Evolutionary conservation across 441 rosid genomes (phyloP).

Genomic region (Populus hybrid): DNA sequence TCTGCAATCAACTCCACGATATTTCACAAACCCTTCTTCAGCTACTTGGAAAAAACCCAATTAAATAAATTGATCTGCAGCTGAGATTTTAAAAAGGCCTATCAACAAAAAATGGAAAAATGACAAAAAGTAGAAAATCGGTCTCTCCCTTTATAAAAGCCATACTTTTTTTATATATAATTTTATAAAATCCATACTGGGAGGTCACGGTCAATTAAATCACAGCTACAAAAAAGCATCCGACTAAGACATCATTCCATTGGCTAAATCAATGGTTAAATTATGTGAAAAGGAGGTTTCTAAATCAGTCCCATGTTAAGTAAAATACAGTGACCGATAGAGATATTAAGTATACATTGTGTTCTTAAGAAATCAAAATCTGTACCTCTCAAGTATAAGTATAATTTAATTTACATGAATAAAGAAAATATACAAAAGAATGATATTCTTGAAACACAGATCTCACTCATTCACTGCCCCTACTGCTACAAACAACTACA

Average conservation of each 20-base stretch:
- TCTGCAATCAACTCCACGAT: background rate
- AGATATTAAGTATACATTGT: background rate
- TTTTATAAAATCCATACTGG: no score
- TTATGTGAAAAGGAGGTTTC: background rate
- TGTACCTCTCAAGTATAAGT: background rate
- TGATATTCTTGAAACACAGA: conserved; percentile 26
- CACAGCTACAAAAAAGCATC: background rate
- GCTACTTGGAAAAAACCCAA: background rate
- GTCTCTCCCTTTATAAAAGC: no score
- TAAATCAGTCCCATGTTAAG: background rate
- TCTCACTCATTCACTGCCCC: conserved; percentile 11
- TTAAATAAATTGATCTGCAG: background rate
- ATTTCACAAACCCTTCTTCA: background rate
- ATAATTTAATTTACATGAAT: background rate
- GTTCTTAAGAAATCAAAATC: background rate
- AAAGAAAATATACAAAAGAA: background rate
- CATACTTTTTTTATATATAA: no score
- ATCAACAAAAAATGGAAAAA: background rate
- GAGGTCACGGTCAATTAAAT: background rate
- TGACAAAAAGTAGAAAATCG: background rate
- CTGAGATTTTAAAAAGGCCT: background rate
- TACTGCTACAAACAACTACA: background rate
- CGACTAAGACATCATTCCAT: background rate
- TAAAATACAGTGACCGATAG: background rate
- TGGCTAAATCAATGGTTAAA: no score